A percentile compares a stretch with the other conserved stretches of the same genome.
Evolutionary conservation across 2,329 filamentous ascomycete genomes (phyloP).

Genomic region (Albophoma yamanashiensis): DNA sequence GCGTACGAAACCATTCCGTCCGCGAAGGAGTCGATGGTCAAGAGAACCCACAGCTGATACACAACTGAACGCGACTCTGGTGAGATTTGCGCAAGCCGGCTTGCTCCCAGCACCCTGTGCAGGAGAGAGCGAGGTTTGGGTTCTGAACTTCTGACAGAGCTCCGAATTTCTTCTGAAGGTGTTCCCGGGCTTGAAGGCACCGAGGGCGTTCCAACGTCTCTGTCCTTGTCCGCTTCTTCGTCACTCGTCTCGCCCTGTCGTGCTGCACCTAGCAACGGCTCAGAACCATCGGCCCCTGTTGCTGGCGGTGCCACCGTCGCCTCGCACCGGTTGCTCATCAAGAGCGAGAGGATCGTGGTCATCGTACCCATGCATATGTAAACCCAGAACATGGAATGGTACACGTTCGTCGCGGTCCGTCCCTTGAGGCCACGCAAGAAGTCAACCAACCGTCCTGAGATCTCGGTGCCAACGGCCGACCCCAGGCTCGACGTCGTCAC

Average conservation of each 20-base stretch:
- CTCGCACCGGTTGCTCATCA: conserved; percentile 41
- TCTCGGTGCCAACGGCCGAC: conserved; percentile 40
- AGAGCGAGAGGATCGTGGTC: conserved; percentile 34
- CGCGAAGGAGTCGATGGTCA: conserved; percentile 53
- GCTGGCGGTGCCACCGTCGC: conserved; percentile 10
- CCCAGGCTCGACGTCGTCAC: conserved; percentile 46
- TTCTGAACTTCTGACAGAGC: neutral
- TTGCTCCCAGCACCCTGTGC: conserved; percentile 3
- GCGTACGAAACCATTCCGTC: conserved; percentile 54
- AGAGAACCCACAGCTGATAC: conserved; percentile 54
- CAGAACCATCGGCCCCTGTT: conserved; percentile 8
- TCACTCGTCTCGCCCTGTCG: conserved; percentile 6
- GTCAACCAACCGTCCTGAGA: conserved; percentile 40
- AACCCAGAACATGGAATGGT: conserved; percentile 48
- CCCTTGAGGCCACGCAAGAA: conserved; percentile 31
- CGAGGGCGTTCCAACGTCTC: neutral
- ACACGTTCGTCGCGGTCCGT: conserved; percentile 39
- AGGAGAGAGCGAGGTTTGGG: neutral
- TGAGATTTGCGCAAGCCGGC: conserved; percentile 44
- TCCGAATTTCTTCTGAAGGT: neutral
- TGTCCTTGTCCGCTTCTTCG: neutral
- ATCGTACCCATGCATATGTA: conserved; percentile 44
- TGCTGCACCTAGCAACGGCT: conserved; percentile 14
- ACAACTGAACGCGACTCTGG: conserved; percentile 44
- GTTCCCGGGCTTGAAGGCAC: neutral